Evolutionary conservation across 176 grass and related monocot species (phyloP), one percentile per base, ranked within the genome.

Genomic region (Avena atlantica): DNA sequence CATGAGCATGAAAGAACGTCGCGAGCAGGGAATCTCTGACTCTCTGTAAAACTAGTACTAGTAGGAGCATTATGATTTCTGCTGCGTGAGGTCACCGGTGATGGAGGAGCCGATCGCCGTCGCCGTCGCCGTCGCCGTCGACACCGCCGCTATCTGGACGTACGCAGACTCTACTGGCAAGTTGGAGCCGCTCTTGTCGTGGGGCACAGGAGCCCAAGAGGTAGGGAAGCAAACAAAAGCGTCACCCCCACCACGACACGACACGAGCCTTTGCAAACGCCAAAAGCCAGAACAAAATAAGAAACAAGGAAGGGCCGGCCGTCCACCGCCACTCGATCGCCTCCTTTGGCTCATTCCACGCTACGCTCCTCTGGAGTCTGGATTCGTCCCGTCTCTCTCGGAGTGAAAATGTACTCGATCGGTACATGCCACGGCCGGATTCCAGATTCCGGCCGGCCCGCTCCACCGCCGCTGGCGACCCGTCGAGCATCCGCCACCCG

Each of bases 51-150:
- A 27, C 25, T 27, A 27, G 25, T 27, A 27, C 1, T 0, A 27
- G 25, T 27, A 27, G 25, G 25, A 12, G 12, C 4, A 12, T 62
- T 5, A 8, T 67, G 63, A 37, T 73, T 74, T 52, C 8, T 60
- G 70, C 76, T n/a, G 4, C 17, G 10, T 97, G 95, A 89, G 82
- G 88, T 97, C 88, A 74, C 67, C 45, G 65, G 51, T 91, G 92
- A 97, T 88, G 84, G 62, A 16, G 16, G 23, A 42, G 29, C 50
- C 4, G 27, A 81, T n/a, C n/a, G n/a, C n/a, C n/a, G n/a, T 42
- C 62, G 82, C 79, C 88, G 62, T 85, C 88, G 79, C 84, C 6
- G 23, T 92, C 87, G 80, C 78, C 86, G 73, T 87, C 87, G 70
- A 76, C 13, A 36, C 88, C 87, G 34, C 9, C 69, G 36, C 70